Base-by-base conservation (phyloP, 768 basidiomycete species). In the Leucogyrophana mollusca region DNA sequence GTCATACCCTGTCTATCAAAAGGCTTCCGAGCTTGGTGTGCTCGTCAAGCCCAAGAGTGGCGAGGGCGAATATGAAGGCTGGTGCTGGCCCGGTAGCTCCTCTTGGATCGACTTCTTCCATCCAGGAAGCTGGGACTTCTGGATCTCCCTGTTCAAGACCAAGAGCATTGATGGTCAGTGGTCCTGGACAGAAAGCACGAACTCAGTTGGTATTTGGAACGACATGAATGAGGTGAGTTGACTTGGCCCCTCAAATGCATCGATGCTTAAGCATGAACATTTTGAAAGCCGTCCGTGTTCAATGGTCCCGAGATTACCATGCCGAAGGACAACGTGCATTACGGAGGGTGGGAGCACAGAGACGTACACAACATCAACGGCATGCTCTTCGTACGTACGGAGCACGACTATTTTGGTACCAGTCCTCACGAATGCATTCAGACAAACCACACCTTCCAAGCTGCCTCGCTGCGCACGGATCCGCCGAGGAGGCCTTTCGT, bases 91-190 rank as follows among this genome's bases (percentile, higher is more conserved):
- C 18, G 96, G 96, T 30, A 92, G 87, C 65, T 89, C 86, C 52
- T 88, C 93, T 5, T 99, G 95, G 95, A 85, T 94, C 32, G 96
- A 99, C 61, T 96, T 91, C 70, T 96, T 98, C 80, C 87, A 98
- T 60, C 93, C 93, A 22, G 74, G 67, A 24, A 80, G 81, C 34
- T 94, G 92, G 92, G 77, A 82, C 27, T 93, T 93, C 85, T 99
- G 94, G 94, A 85, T 74, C 49, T 73, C 74, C 4, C 73, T 95
- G 48, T 98, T 96, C 75, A 86, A 85, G 65, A 73, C 73, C 8
- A 66, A 73, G 51, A 66, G 71, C 39, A 68, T 72, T 24, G 68
- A 73, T 49, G 78, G 74, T 37, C 68, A 74, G n/a, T 91, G 83
- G 79, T 71, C 81, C 6, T 91, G 90, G 87, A 79, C 73, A 0